Evolutionary conservation across 2,329 filamentous ascomycete genomes (phyloP), one percentile per base, ranked within the genome.

Genomic region (Huntiella savannae): DNA sequence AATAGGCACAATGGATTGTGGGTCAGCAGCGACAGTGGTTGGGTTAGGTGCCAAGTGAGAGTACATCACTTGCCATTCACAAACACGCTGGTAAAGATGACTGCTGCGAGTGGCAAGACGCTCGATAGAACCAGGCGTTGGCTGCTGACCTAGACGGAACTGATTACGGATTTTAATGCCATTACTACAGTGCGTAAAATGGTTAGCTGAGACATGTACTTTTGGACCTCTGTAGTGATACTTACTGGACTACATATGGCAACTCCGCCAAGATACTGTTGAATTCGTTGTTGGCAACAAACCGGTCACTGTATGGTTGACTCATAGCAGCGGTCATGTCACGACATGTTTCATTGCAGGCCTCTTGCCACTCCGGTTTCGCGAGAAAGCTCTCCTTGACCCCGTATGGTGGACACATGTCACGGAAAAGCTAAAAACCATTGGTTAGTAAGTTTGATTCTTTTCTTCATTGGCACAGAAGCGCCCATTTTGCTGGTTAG

Each of bases 381-480:
- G 56, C 55, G 4, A 64, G 55, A 50, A 65, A 64, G 48, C 61
- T 63, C 37, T 58, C 55, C 12, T 57, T 51, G 34, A 55, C 54
- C 13, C 51, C 49, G 16, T 32, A 12, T 12, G 46, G 40, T 10
- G 46, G 40, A 19, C 46, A 48, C 12, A 48, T 28, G 7, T 43
- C 46, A 39, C 43, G 40, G 7, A 48, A 34, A 35, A 48, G 35
- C 46, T 48, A 34, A 32, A 32, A 10, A 39, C n/a, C 11, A 12
- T 28, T 28, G 22, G 22, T 28, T 28, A 28, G 22, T 28, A 28
- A 28, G 22, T 28, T 28, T 28, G 5, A 28, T 28, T 28, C 6
- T 28, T 10, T 1, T 7, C 22, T 28, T 28, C 22, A 28, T 28
- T 28, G 6, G 7, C 22, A 28, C 22, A 28, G 22, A 28, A 28